Evolutionary conservation across 2,329 filamentous ascomycete species (phyloP).

Genomic region (Diaporthe aspalathi): DNA sequence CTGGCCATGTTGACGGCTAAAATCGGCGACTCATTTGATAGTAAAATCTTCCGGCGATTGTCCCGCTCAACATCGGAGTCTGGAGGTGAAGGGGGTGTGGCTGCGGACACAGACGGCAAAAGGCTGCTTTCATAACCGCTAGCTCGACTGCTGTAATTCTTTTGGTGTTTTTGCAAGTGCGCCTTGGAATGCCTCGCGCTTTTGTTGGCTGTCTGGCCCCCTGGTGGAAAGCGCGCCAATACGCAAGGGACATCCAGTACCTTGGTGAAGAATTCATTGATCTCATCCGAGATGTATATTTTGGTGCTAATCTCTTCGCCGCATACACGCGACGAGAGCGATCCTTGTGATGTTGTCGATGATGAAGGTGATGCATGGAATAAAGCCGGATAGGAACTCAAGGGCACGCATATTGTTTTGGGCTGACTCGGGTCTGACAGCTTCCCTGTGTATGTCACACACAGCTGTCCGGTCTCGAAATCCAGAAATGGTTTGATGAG

Average conservation of each 20-base stretch:
- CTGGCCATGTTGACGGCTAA: conserved; percentile 85
- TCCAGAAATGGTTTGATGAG: conserved; percentile 82
- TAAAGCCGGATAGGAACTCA: conserved; percentile 74
- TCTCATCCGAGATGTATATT: conserved; percentile 72
- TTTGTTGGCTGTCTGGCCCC: conserved; percentile 61
- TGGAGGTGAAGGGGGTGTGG: conserved; percentile 62
- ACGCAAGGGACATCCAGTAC: conserved; percentile 83
- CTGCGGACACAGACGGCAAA: conserved; percentile 35
- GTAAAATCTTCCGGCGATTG: conserved; percentile 69
- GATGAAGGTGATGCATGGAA: conserved; percentile 55
- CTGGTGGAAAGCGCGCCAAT: conserved; percentile 84
- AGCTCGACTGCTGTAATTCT: conserved; percentile 33
- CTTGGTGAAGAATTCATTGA: conserved; percentile 82
- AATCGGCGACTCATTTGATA: conserved; percentile 96
- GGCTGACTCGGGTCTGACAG: conserved; percentile 39
- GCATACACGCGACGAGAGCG: conserved; percentile 77
- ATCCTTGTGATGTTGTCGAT: conserved; percentile 50
- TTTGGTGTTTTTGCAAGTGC: conserved; percentile 71
- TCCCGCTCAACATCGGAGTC: conserved; percentile 66
- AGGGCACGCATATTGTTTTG: conserved; percentile 64
- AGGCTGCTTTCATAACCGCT: conserved; percentile 38
- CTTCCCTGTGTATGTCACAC: conserved; percentile 64
- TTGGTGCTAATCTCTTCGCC: conserved; percentile 80
- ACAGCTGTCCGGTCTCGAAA: conserved; percentile 73
- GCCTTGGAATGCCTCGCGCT: conserved; percentile 78